These are phyloP conservation scores for Phytopythium mirpurense DNA, from an alignment of 352 stramenopile species.

Conservation along the genomic window DNA sequence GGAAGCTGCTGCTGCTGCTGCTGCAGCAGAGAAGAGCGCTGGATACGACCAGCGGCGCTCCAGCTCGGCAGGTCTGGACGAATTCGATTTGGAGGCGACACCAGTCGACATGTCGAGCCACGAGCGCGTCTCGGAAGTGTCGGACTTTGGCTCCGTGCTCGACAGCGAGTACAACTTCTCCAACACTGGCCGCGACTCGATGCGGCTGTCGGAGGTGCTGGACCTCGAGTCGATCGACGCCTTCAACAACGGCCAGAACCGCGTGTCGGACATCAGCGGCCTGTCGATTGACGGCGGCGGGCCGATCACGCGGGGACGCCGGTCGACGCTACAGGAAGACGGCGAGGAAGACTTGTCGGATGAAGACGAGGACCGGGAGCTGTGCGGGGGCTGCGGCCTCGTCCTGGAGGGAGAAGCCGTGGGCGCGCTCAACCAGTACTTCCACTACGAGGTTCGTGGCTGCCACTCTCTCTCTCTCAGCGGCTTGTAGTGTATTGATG, in stretches of 20 bases:
- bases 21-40: constrained; percentile 9
- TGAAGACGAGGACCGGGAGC: constrained; percentile 65
- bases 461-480: neutral
- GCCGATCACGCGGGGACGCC: constrained; percentile 13
- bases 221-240: constrained; percentile 59
- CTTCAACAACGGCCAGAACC: constrained; percentile 29
- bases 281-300: constrained; percentile 39
- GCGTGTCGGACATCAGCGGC: constrained; percentile 52
- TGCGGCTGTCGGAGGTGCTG: constrained; percentile 75
- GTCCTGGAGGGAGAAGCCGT: constrained; percentile 78
- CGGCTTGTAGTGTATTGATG: neutral
- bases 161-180: constrained; percentile 56
- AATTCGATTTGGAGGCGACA: constrained; percentile 66
- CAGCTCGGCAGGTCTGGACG: constrained; percentile 42
- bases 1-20: constrained; percentile 22
- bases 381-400: constrained; percentile 60
- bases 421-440: constrained; percentile 76
- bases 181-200: constrained; percentile 53
- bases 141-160: constrained; percentile 55
- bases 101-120: constrained; percentile 25
- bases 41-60: constrained; percentile 21
- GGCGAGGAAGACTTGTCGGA: constrained; percentile 48
- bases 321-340: constrained; percentile 16
- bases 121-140: constrained; percentile 58
- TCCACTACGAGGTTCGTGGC: constrained; percentile 62